Percentiles rank a stretch among this genome's conserved stretches.
phyloP scores from a whole-genome alignment of 2,329 filamentous ascomycete species.

The Chrysoporthe deuterocubensis region DNA sequence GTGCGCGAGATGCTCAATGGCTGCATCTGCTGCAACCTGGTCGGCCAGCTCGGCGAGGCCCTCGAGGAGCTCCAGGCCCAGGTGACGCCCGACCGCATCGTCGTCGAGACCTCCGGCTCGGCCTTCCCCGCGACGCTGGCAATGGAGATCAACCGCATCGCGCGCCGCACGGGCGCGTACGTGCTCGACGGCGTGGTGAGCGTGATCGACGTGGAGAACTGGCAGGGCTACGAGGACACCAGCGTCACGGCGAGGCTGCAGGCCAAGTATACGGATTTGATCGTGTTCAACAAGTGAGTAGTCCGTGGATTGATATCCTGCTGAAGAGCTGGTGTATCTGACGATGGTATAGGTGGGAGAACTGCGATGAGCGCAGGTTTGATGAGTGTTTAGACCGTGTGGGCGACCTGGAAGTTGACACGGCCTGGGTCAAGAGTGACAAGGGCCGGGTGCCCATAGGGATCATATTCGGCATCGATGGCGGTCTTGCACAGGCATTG shows the following conservation, averaged over 20 bases:
- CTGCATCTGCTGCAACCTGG: slow-evolving; percentile 98
- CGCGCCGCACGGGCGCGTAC: slow-evolving; percentile 70
- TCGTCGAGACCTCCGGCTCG: slow-evolving; percentile 90
- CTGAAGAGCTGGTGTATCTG: background rate
- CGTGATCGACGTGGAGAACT: slow-evolving; percentile 94
- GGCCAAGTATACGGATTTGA: slow-evolving; percentile 85
- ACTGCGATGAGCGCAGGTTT: slow-evolving; percentile 71
- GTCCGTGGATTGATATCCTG: background rate
- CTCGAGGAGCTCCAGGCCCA: slow-evolving; percentile 70
- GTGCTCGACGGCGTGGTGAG: slow-evolving; percentile 85
- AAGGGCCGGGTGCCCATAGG: slow-evolving; percentile 78
- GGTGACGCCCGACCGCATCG: slow-evolving; percentile 75
- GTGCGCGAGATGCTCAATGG: slow-evolving; percentile 94
- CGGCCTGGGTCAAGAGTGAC: slow-evolving; percentile 83
- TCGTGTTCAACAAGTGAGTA: slow-evolving; percentile 79
- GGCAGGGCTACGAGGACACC: slow-evolving; percentile 89
- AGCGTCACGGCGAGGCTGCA: slow-evolving; percentile 88
- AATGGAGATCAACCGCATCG: slow-evolving; percentile 84
- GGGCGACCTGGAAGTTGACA: slow-evolving; percentile 79
- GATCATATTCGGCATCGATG: slow-evolving; percentile 86
- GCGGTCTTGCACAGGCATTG: slow-evolving; percentile 68
- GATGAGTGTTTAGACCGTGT: slow-evolving; percentile 80
- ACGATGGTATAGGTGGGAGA: slow-evolving; percentile 63
- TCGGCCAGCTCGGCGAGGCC: slow-evolving; percentile 84
- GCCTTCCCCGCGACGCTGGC: slow-evolving; percentile 89